These are phyloP conservation scores for Colletotrichum graminicola DNA, from an alignment of 2,329 filamentous ascomycete species.

Conservation along the genomic window DNA sequence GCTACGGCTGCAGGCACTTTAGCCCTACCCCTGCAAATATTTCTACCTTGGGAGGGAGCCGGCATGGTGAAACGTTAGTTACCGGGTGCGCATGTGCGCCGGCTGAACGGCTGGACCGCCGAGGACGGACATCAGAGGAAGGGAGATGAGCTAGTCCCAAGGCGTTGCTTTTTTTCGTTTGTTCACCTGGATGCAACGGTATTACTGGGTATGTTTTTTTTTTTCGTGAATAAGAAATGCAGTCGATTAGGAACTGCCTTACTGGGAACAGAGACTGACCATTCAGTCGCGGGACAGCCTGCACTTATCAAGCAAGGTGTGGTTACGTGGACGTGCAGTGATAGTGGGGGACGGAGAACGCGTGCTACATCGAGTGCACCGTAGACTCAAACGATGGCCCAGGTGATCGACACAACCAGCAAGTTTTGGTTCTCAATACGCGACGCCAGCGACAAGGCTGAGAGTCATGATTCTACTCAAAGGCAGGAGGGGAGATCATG, in stretches of 20 bases:
- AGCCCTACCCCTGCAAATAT: neutral
- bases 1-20: constrained; percentile 35
- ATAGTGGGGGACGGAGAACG: neutral
- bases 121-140: neutral
- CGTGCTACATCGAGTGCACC: neutral
- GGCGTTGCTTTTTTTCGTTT: neutral
- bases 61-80: constrained; percentile 29
- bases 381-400: neutral
- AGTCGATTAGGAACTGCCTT: neutral
- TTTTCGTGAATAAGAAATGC: neutral
- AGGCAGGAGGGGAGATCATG: neutral
- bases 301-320: neutral
- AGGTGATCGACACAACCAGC: neutral
- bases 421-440: neutral
- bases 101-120: neutral
- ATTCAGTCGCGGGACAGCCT: neutral
- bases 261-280: neutral
- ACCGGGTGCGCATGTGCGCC: neutral
- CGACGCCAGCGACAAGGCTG: neutral
- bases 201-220: neutral
- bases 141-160: neutral
- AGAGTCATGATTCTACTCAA: neutral
- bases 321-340: neutral
- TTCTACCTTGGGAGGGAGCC: neutral
- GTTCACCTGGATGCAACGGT: neutral